Base-by-base conservation (phyloP, 1,284 basidiomycete species). In the Rhodofomes roseus region DNA sequence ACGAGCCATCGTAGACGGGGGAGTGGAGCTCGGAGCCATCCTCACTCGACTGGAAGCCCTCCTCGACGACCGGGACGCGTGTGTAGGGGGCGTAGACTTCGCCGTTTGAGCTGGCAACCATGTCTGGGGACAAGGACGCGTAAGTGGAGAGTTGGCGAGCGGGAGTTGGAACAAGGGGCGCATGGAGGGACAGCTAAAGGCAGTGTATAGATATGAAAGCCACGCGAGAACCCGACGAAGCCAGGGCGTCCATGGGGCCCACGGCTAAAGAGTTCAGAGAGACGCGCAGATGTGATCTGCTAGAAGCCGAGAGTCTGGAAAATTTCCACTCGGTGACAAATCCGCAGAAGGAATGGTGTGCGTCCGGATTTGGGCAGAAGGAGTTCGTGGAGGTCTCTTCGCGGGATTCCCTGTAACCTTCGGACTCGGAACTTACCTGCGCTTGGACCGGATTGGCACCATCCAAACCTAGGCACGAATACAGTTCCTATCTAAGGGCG, bases 11-110 rank as follows among this genome's bases (percentile, higher is more conserved):
- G 73, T 73, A 85, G 60, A 83, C 80, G 67, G 87, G 87, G 2
- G 87, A 89, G 68, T 87, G 86, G 31, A 88, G 72, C 63, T 84
- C 85, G 58, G 87, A 89, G 68, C 85, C 83, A 68, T 87, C 86
- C 69, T 88, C 86, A 71, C 84, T 86, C 18, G 86, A 87, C 72
- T 85, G 84, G 56, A 80, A 80, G 44, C 84, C 81, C 66, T 89
- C 86, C 69, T 88, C 86, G 60, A 77, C 72, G 62, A 79, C 74
- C 71, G 80, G 78, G 59, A 69, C 64, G 59, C 76, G 74, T 48
- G 80, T 79, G 73, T 83, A 85, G 36, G 82, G 80, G 22, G 81
- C 75, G 69, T 80, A 85, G 60, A 84, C 76, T 73, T 83, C 82
- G 72, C 76, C 73, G 74, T 76, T 77, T 62, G 76, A 63, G 68